These are phyloP conservation scores for Incumbomyces delicatus DNA, from an alignment of 2,329 filamentous ascomycete genomes.

Conservation along the genomic window DNA sequence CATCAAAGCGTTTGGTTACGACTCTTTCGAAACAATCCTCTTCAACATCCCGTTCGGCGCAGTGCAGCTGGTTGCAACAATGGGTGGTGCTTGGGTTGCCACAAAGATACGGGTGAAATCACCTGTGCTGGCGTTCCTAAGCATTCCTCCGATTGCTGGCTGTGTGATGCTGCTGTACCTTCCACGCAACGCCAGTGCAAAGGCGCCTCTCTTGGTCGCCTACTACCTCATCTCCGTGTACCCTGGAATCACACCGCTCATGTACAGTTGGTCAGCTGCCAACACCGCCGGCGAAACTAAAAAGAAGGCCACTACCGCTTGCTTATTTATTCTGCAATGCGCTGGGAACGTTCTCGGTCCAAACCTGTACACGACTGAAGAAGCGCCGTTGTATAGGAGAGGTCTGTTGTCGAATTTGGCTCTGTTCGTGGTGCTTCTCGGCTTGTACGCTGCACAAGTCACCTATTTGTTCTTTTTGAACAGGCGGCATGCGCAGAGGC, in stretches of 20 bases:
- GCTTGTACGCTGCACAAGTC: constrained; percentile 34
- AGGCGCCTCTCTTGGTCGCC: constrained; percentile 44
- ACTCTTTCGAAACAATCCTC: constrained; percentile 16
- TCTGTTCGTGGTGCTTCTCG: constrained; percentile 51
- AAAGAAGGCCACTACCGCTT: constrained; percentile 54
- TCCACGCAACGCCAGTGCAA: constrained; percentile 36
- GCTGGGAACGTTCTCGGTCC: constrained; percentile 56
- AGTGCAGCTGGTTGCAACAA: constrained; percentile 50
- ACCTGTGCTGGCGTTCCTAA: constrained; percentile 44
- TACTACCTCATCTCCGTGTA: constrained; percentile 53
- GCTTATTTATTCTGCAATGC: constrained; percentile 56
- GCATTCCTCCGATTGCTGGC: constrained; percentile 48
- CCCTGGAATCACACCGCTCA: constrained; percentile 53
- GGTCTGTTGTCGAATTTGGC: constrained; percentile 52
- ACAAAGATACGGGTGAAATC: constrained; percentile 47
- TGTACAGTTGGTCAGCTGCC: constrained; percentile 59
- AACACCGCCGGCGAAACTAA: constrained; percentile 60
- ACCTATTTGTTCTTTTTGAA: constrained; percentile 24
- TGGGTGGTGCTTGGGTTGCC: constrained; percentile 48
- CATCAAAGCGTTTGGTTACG: constrained; percentile 18
- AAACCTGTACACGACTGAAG: constrained; percentile 52
- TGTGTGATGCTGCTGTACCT: constrained; percentile 45
- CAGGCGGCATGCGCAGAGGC: constrained; percentile 40
- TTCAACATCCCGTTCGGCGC: constrained; percentile 20
- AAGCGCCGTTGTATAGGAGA: constrained; percentile 48